Evolutionary conservation across 768 basidiomycete genomes (phyloP).

Genomic region (Agaricus sinodeliciosus): DNA sequence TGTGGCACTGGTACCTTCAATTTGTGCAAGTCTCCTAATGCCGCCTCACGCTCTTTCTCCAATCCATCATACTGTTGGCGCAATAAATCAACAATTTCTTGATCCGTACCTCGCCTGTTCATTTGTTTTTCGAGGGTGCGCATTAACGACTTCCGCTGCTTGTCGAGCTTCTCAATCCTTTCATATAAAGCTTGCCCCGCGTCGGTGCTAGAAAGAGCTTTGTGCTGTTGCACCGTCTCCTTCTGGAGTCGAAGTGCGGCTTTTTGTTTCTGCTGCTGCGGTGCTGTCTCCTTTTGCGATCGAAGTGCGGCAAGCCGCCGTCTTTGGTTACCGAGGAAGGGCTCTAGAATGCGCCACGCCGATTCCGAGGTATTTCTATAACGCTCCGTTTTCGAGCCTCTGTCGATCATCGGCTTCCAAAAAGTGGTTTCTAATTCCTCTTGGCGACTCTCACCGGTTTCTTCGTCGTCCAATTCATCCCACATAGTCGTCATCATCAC

Average conservation of each 20-base stretch:
- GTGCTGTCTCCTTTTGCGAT: conserved; percentile 20
- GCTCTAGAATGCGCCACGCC: conserved; percentile 5
- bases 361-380: conserved; percentile 1
- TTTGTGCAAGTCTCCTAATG: neutral
- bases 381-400: conserved; percentile 3
- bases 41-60: neutral
- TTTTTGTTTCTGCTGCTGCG: conserved; percentile 2
- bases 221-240: conserved; percentile 18
- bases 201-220: conserved; percentile 17
- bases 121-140: conserved; percentile 5
- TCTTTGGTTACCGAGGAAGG: neutral
- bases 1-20: conserved; percentile 2
- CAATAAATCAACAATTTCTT: neutral
- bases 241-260: conserved; percentile 14
- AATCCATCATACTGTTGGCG: neutral
- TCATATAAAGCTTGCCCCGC: conserved; percentile 18
- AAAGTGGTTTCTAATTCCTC: conserved; percentile 11
- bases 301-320: neutral
- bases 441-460: conserved; percentile 10
- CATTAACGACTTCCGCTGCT: conserved; percentile 15
- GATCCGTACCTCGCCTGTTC: neutral
- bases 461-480: conserved; percentile 9
- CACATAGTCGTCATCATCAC: conserved; percentile 25
- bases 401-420: conserved; percentile 14
- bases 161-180: conserved; percentile 20